Conservation (phyloP, 176 grass and related monocot genomes). For the Oryza punctata region DNA sequence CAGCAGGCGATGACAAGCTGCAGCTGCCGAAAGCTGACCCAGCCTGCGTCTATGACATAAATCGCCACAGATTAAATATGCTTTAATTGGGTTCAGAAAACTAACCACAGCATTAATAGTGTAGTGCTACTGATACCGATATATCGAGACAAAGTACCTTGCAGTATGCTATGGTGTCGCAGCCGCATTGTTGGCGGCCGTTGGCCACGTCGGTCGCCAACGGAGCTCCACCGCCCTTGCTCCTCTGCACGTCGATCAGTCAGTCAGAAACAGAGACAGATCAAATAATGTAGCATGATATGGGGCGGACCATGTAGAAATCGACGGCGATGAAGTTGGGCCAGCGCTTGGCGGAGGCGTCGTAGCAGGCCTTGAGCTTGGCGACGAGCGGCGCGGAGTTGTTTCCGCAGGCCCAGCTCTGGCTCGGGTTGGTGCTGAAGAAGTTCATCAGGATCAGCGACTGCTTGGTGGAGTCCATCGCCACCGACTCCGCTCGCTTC, state of each 20-base stretch:
- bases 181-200: constrained; percentile 75
- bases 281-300: not conserved
- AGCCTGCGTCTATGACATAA: constrained; percentile 24
- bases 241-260: constrained; percentile 39
- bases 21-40: constrained; percentile 55
- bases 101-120: no score
- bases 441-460: constrained; percentile 84
- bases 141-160: constrained; percentile 29
- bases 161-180: constrained; percentile 70
- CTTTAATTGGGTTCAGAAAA: no score
- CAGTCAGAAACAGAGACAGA: no score
- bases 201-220: constrained; percentile 75
- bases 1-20: not conserved
- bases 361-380: constrained; percentile 55
- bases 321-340: constrained; percentile 72
- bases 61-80: no score
- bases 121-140: no score
- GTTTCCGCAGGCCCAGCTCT: constrained; percentile 52
- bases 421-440: constrained; percentile 66
- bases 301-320: constrained; percentile 56
- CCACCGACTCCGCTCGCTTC: constrained; percentile 49
- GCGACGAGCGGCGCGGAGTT: constrained; percentile 54
- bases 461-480: constrained; percentile 59
- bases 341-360: constrained; percentile 44
- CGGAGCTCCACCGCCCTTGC: constrained; percentile 77